Base-by-base conservation (phyloP, 257 asterid genomes). In the Apocynum venetum region DNA sequence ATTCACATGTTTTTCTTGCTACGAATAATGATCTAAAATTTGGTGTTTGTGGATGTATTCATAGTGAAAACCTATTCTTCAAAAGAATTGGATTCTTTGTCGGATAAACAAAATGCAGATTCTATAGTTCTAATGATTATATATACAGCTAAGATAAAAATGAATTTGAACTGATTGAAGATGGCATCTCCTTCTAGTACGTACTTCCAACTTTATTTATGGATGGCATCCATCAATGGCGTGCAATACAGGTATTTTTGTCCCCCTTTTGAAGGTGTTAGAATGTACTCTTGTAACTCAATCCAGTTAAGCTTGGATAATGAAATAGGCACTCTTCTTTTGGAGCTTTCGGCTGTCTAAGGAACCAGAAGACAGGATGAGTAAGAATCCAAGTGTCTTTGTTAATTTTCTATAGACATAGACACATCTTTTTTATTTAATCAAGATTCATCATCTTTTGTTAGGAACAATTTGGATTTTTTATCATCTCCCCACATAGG, bases 331-430 rank as follows among this genome's bases (percentile, higher is more conserved):
- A 66, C 56, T 67, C 36, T 31, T 51, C 14, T 64, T 71, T 81
- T 78, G 78, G 63, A 70, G 60, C 71, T 76, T 81, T 76, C 40
- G 81, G 63, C 59, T 36, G 48, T 69, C 12, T 47, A 66, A 76
- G 80, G 83, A 73, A 80, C 84, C 83, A 80, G 67, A 76, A 80
- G 78, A 76, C 84, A 80, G 70, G 84, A 81, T 81, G 73, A 71
- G 78, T 46, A 48, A 74, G 31, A 67, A 59, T 71, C 55, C 77
- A 31, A 80, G 47, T 74, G 71, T 61, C 72, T 76, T 51, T 52
- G 40, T 51, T 76, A 47, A 60, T 64, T 81, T 80, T 73, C 73
- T 70, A 76, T 80, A 65, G 43, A 35, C 66, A 4, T 76, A 71
- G 52, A 13, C 56, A 19, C 48, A 75, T 80, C 69, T 59, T 8